Conservation (phyloP, 345 rosid species). For the Excoecaria agallocha region DNA sequence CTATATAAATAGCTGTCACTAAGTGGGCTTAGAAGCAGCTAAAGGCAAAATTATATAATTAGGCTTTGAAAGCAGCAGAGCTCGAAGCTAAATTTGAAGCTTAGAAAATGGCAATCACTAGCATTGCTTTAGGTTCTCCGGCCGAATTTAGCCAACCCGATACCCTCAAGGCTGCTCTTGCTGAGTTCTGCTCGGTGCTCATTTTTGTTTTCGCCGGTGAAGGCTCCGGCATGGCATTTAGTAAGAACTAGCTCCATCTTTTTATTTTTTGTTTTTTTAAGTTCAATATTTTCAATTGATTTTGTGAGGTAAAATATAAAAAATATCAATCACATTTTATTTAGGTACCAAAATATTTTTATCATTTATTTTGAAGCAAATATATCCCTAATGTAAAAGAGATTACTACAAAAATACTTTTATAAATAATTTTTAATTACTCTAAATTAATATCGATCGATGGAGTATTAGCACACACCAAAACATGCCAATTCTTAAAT, state of each 20-base stretch:
- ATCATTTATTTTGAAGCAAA: no score
- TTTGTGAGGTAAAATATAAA: no score
- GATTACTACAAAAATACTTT: no score
- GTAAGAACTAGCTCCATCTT: constrained; percentile 9
- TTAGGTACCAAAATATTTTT: no score
- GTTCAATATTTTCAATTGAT: no score
- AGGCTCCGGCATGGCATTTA: constrained; percentile 36
- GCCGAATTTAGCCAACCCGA: constrained; percentile 34
- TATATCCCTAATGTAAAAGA: no score
- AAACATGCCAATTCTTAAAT: no score
- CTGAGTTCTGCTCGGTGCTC: constrained; percentile 31
- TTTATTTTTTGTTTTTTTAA: no score
- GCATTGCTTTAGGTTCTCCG: constrained; percentile 46
- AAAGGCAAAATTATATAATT: background rate
- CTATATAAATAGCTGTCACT: constrained; percentile 25
- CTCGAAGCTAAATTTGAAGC: constrained; percentile 6
- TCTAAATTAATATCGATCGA: no score
- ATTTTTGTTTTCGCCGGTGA: constrained; percentile 35
- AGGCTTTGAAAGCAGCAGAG: background rate
- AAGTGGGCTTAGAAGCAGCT: background rate
- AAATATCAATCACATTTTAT: no score
- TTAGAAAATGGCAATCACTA: constrained; percentile 44
- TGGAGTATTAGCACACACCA: no score
- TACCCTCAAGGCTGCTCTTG: constrained; percentile 29
- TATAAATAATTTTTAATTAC: no score